These are phyloP conservation scores for Eimeria maxima DNA, from an alignment of 169 alveolate species.

Conservation along the genomic window DNA sequence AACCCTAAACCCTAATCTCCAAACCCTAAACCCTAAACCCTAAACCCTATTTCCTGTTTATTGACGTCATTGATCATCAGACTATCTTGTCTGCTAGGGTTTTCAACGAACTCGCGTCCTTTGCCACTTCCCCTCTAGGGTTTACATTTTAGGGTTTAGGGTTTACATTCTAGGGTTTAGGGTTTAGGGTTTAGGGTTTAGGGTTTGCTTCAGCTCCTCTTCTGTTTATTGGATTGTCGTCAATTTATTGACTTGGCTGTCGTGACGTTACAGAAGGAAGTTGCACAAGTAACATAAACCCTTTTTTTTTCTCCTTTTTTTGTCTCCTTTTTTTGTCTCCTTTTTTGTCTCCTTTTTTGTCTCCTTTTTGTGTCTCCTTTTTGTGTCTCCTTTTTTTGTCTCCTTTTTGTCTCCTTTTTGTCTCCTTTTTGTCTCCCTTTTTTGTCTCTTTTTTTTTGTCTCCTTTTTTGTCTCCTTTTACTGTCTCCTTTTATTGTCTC, in stretches of 20 bases:
- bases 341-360: background rate
- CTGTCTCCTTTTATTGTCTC: background rate
- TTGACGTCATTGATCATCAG: background rate
- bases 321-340: background rate
- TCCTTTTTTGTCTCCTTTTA: background rate
- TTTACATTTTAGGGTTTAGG: slow-evolving; percentile 10
- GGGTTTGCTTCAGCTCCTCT: slow-evolving; percentile 83
- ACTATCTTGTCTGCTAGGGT: background rate
- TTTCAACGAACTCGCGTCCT: background rate
- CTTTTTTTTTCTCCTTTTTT: background rate
- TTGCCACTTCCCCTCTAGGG: background rate
- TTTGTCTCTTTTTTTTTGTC: background rate
- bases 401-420: background rate
- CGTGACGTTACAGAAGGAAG: slow-evolving; percentile 91
- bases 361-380: background rate
- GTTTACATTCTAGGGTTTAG: slow-evolving; percentile 13
- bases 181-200: slow-evolving; percentile 40
- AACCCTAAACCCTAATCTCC: slow-evolving; percentile 9
- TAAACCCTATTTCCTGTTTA: background rate
- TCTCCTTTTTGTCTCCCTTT: background rate
- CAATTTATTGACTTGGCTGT: slow-evolving; percentile 90
- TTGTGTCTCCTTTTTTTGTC: background rate
- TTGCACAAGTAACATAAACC: slow-evolving; percentile 85
- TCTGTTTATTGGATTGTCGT: slow-evolving; percentile 90
- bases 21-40: slow-evolving; percentile 40